Conservation (phyloP, 495 filamentous ascomycete species). For the Podospora comata region DNA sequence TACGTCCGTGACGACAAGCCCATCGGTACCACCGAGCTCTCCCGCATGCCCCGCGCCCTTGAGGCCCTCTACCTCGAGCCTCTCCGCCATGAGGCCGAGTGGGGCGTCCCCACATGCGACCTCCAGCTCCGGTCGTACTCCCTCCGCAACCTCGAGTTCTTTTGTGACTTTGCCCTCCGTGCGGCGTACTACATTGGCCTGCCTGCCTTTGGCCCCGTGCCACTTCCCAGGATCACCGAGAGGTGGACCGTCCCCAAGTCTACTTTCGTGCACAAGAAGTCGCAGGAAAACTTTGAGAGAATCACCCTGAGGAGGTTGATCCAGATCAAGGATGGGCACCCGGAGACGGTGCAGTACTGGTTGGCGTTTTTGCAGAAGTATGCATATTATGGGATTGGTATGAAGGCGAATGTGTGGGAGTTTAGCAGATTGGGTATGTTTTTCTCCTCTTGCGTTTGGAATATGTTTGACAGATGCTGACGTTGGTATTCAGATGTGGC, state of each 20-base stretch:
- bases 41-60: conserved; percentile 34
- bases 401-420: conserved; percentile 98
- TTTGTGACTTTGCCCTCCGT: conserved; percentile 89
- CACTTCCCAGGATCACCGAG: conserved; percentile 81
- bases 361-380: conserved; percentile 86
- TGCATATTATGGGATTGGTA: conserved; percentile 88
- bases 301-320: conserved; percentile 82
- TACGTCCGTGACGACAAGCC: not conserved
- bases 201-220: conserved; percentile 80
- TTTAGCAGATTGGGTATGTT: conserved; percentile 66
- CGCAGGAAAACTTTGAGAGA: conserved; percentile 95
- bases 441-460: not conserved
- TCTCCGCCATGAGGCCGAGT: conserved; percentile 66
- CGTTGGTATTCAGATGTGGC: conserved; percentile 52
- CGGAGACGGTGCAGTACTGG: conserved; percentile 85
- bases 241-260: conserved; percentile 90
- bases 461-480: conserved; percentile 3
- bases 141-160: conserved; percentile 88
- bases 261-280: conserved; percentile 94
- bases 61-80: conserved; percentile 85
- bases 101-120: conserved; percentile 80
- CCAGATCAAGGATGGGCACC: conserved; percentile 89
- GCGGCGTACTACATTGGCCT: conserved; percentile 92
- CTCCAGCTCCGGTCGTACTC: conserved; percentile 91
- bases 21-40: not conserved